Conservation (phyloP, 2,329 filamentous ascomycete genomes). For the Ophioceras dolichostomum region DNA sequence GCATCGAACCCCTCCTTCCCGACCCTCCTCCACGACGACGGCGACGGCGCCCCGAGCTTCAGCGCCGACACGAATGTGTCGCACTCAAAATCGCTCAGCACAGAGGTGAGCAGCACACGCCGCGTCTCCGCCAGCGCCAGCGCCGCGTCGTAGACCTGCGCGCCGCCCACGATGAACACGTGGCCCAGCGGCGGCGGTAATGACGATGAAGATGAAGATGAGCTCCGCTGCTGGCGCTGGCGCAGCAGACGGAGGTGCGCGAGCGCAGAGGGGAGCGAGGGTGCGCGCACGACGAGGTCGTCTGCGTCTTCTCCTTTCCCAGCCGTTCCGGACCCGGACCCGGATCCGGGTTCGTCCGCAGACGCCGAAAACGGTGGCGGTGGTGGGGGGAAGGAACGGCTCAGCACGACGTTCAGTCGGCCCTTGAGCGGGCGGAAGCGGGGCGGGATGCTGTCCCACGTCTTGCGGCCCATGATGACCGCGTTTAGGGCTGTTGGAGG, state of each 20-base stretch:
- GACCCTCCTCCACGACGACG: constrained; percentile 37
- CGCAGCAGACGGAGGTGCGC: constrained; percentile 26
- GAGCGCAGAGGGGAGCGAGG: constrained; percentile 47
- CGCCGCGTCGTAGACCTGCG: constrained; percentile 68
- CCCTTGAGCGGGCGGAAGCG: constrained; percentile 69
- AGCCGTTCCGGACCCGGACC: constrained; percentile 5
- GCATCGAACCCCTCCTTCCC: constrained; percentile 39
- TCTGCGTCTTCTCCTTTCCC: constrained; percentile 23
- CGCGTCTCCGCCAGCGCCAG: constrained; percentile 44
- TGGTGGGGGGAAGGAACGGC: constrained; percentile 29
- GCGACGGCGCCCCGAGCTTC: constrained; percentile 29
- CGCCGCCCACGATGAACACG: constrained; percentile 83
- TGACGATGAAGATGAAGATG: too few relatives aligned
- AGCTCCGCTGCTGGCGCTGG: neutral
- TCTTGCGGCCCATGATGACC: constrained; percentile 96
- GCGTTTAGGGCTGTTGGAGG: constrained; percentile 43
- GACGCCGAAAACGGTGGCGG: constrained; percentile 4
- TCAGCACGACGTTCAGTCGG: constrained; percentile 73
- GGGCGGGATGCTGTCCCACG: constrained; percentile 80
- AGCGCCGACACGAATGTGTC: constrained; percentile 59
- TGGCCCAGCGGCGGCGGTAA: constrained; percentile 32
- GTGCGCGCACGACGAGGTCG: constrained; percentile 43
- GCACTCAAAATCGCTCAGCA: constrained; percentile 59
- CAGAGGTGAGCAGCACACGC: constrained; percentile 57
- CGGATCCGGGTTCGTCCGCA: constrained; percentile 3